Evolutionary conservation across 345 rosid species (phyloP), one percentile per base, ranked within the genome.

Genomic region (Clarkia xantiana): DNA sequence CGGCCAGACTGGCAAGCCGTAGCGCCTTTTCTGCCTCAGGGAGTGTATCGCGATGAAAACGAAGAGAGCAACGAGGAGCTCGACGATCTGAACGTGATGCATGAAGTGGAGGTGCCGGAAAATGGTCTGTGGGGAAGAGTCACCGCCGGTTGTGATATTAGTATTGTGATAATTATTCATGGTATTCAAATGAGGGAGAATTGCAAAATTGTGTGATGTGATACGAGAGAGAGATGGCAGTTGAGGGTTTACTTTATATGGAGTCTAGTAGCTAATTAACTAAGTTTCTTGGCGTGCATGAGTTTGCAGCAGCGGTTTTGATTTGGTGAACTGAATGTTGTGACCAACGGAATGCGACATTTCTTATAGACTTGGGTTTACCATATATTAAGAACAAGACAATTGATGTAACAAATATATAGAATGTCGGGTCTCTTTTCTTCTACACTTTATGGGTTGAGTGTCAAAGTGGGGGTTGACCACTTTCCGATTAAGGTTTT

Each of bases 1-100:
- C 0, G 98, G 97, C 97, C 97, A 90, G 2, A 74, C 56, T 0
- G 96, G 86, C 9, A 90, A 62, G 3, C 93, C 83, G 15, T 66
- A 41, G 44, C 62, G 66, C 48, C 61, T 75, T 51, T 64, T 62
- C 58, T 86, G 71, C 64, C 80, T 70, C 36, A 86, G 25, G 9
- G 84, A 69, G 36, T 79, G 73, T 36, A 82, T 71, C 47, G 64
- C 53, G 1, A 66, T 0, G 58, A 74, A 91, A 10, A 68, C 76
- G 9, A 64, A 43, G 34, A 78, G 45, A 51, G 84, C 81, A 44
- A 81, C 66, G 45, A 76, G 11, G 42, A 79, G 57, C 72, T 78
- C 82, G 20, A 73, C 43, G 44, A 73, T n/a, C 20, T 81, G 86
- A 47, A 69, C 5, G 29, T 86, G 60, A 40, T 65, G 76, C 46